phyloP scores from a whole-genome alignment of 2,329 filamentous ascomycete species.

The Xylaria sp. region DNA sequence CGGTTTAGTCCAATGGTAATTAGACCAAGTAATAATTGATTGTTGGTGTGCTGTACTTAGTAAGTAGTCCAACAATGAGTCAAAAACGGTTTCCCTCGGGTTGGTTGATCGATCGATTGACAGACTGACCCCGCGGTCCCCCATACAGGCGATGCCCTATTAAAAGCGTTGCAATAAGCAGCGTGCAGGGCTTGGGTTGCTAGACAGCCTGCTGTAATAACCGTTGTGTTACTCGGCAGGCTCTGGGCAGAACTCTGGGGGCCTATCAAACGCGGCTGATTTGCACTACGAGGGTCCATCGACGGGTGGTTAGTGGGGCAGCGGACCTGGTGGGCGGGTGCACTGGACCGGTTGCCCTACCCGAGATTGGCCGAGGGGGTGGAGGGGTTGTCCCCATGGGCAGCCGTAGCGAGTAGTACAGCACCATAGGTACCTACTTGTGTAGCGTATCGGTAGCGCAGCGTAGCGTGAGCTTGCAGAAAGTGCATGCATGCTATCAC shows the following conservation, averaged over 20 bases:
- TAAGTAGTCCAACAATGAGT: too few relatives aligned
- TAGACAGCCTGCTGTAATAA: neutral
- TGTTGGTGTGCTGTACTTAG: neutral
- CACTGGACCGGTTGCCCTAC: slow-evolving; percentile 27
- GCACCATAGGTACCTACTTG: neutral
- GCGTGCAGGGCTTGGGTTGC: slow-evolving; percentile 17
- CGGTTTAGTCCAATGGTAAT: neutral
- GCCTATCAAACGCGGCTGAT: slow-evolving; percentile 19
- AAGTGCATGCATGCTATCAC: slow-evolving; percentile 16
- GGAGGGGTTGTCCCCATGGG: slow-evolving; percentile 6
- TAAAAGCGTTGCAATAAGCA: slow-evolving; percentile 11
- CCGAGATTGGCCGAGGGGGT: slow-evolving; percentile 45
- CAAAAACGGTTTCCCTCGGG: neutral
- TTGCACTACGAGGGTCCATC: neutral
- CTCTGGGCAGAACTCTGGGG: too few relatives aligned
- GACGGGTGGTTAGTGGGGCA: slow-evolving; percentile 6
- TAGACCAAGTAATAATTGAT: neutral
- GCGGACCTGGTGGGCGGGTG: slow-evolving; percentile 12
- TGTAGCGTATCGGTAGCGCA: neutral
- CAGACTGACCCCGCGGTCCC: slow-evolving; percentile 12
- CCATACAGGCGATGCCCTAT: slow-evolving; percentile 15
- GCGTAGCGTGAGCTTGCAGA: neutral
- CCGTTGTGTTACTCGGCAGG: too few relatives aligned
- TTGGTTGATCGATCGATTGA: neutral
- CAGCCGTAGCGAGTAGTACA: too few relatives aligned